Evolutionary conservation across 352 stramenopile species (phyloP), one percentile per base, ranked within the genome.

Genomic region (Pythium plurisporium): DNA sequence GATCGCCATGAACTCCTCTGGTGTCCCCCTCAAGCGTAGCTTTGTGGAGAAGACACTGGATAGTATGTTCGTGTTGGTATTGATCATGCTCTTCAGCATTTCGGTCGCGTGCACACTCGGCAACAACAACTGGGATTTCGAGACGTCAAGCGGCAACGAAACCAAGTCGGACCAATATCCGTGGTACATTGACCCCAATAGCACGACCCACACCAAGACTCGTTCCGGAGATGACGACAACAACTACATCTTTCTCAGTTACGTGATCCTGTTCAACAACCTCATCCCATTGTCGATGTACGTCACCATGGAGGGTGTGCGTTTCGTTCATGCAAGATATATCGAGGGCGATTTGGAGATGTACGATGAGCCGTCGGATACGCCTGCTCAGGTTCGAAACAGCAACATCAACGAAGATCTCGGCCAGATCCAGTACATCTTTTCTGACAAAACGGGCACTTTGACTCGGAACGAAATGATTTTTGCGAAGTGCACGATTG

Each of bases 401-500:
- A 93, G 82, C 45, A 94, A 91, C 40, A 91, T 94, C 50, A 92
- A 94, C 64, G 86, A 94, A 69, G 86, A 95, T 59, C 72, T 95
- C 4, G 86, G 86, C 12, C 86, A 95, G 62, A 90, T 95, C 50
- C 82, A 95, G 81, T 95, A 94, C 43, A 94, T 95, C 48, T 94
- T 95, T 56, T 94, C 83, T 22, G 86, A 95, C 69, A 95, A 95
- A 49, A 95, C 86, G 7, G 86, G 86, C 22, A 95, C 86, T 5
- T 59, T 95, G 25, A 95, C 86, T 3, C 78, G 82, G 27, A 95
- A 95, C 46, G 84, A 94, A 64, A 95, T 95, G 86, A 79, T 93
- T 22, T 95, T 95, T 61, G 82, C 91, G 31, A 96, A 96, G 68
- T 97, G 93, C 63, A 93, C 87, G 1, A 92, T 98, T 41, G 89